Base-by-base conservation (phyloP, 2,329 filamentous ascomycete species). In the Calonectria ilicicola region DNA sequence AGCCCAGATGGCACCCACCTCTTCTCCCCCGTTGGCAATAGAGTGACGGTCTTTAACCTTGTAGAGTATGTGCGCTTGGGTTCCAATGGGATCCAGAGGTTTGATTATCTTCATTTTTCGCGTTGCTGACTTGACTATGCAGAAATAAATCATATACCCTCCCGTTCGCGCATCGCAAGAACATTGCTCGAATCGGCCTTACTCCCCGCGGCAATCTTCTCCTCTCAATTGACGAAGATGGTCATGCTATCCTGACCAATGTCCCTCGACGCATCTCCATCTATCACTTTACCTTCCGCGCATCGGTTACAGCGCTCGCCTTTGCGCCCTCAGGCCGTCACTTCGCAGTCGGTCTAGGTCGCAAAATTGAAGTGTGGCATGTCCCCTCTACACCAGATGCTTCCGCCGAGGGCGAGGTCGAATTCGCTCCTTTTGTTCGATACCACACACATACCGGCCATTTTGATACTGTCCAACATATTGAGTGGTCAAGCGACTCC, bases 401-500 rank as follows among this genome's bases (percentile, higher is more conserved):
- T 27, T 94, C 93, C 76, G 89, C 89, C 60, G 92, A 93, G 73
- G 96, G 95, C 72, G 95, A 96, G 75, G 88, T 98, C 67, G 96
- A 98, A 79, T 99, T 98, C 84, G 96, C 97, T 23, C 97, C 97
- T 0, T 99, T 99, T 80, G 93, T 98, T 60, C 90, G 94, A 76
- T 94, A 98, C 85, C 92, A 95, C 76, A 93, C 93, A 65, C 95
- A 98, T 79, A 92, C 92, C 1, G 95, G 94, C 0, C 97, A 99
- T 83, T 98, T 97, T 79, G 97, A 98, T 82, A 90, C 90, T 19
- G 93, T 98, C 15, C 91, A 92, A 75, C 93, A 93, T 82, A 94
- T 99, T 68, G 93, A 98, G 82, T 99, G 97, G 97, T 98, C 97
- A 10, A 93, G 92, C 83, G 97, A 99, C 85, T 98, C 96, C 15